A percentile compares a stretch with the other conserved stretches of the same genome.
Conservation (phyloP, 768 basidiomycete species). For the Lepiota venenata region DNA sequence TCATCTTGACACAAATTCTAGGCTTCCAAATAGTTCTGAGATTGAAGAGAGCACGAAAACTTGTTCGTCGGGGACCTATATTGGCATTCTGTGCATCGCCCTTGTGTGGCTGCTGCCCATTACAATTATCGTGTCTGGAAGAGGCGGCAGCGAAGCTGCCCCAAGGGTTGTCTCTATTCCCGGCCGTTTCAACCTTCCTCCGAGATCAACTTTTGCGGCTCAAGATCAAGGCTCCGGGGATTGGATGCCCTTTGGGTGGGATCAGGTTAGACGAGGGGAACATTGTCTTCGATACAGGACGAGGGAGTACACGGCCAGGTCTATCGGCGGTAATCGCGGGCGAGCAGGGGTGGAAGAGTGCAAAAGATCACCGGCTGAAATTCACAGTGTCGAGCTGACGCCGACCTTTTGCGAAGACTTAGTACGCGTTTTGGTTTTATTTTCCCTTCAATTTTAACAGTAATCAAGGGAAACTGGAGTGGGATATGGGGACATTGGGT, state of each 20-base stretch:
- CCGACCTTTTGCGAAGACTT: conserved; percentile 2
- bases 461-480: background rate
- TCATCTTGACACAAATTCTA: background rate
- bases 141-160: background rate
- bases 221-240: background rate
- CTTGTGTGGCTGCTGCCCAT: conserved; percentile 2
- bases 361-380: background rate
- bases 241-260: background rate
- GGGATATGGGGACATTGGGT: conserved; percentile 8
- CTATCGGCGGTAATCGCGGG: background rate
- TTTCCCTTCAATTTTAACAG: background rate
- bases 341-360: background rate
- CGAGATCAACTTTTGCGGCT: no score
- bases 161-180: background rate
- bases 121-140: background rate
- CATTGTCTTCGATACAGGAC: conserved; percentile 5
- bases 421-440: background rate
- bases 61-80: background rate
- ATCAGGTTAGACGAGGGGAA: background rate
- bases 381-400: background rate
- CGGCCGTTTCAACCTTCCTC: background rate
- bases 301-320: conserved; percentile 3
- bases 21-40: background rate
- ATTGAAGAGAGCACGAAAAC: background rate
- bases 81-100: background rate